A percentile compares a stretch with the other conserved stretches of the same genome.
Evolutionary conservation across 352 stramenopile species (phyloP).

Genomic region (Hyaloperonospora brassicae): DNA sequence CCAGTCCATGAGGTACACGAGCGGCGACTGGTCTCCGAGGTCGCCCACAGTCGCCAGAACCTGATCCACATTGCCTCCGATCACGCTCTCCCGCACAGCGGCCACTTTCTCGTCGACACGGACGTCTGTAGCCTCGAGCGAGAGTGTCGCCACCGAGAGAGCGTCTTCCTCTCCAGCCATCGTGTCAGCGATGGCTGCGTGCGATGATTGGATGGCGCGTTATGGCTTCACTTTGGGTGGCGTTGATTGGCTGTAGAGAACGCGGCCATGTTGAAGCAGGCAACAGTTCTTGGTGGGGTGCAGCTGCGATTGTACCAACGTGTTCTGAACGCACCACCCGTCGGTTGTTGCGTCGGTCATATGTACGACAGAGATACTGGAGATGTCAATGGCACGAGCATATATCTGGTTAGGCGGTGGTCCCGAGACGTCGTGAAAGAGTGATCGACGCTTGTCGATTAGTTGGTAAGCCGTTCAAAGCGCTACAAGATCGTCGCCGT

Average conservation of each 20-base stretch:
- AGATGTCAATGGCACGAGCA: too few species aligned
- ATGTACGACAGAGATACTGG: too few species aligned
- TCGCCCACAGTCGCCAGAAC: slow-evolving; percentile 33
- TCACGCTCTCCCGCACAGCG: slow-evolving; percentile 50
- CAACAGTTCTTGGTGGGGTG: too few species aligned
- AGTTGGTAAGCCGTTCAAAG: too few species aligned
- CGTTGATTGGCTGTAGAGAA: slow-evolving; percentile 15
- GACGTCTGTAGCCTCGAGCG: slow-evolving; percentile 29
- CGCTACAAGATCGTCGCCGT: too few species aligned
- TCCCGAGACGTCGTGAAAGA: too few species aligned
- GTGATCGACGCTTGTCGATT: too few species aligned
- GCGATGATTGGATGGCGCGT: slow-evolving; percentile 13
- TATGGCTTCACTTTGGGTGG: slow-evolving; percentile 2
- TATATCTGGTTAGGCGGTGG: too few species aligned
- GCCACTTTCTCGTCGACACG: slow-evolving; percentile 36
- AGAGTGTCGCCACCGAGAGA: slow-evolving; percentile 37
- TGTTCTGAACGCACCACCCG: too few species aligned
- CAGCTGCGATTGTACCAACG: too few species aligned
- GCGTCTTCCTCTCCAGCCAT: slow-evolving; percentile 34
- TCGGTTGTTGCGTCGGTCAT: too few species aligned
- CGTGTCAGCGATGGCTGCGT: slow-evolving; percentile 1
- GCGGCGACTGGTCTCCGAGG: slow-evolving; percentile 28
- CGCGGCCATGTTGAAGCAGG: too few species aligned
- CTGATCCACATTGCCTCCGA: slow-evolving; percentile 38
- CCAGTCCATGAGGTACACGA: slow-evolving; percentile 79